Conservation (phyloP, 345 rosid genomes). For the Eucalyptus cladocalyx region DNA sequence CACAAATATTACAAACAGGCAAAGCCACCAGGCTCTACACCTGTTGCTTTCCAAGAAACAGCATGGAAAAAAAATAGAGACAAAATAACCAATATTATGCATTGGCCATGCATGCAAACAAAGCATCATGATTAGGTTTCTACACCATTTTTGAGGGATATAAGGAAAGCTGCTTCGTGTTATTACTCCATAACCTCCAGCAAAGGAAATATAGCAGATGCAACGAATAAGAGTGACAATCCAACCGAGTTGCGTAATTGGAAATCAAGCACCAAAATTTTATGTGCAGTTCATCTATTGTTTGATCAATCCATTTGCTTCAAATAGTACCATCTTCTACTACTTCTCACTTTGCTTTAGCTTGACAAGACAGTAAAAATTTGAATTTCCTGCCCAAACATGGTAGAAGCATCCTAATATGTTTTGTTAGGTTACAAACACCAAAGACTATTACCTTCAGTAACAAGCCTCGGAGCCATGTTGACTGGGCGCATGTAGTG, state of each 20-base stretch:
- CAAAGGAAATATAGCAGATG: background rate
- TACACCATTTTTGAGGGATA: background rate
- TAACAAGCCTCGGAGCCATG: conserved; percentile 76
- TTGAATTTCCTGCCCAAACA: background rate
- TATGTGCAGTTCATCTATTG: background rate
- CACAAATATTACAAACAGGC: background rate
- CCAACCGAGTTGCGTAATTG: background rate
- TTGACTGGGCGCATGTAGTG: conserved; percentile 90
- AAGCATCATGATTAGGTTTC: background rate
- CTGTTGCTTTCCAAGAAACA: background rate
- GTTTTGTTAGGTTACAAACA: background rate
- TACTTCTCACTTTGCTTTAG: background rate
- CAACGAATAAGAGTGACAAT: background rate
- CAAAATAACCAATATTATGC: background rate
- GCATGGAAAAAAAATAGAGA: background rate
- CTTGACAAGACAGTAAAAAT: background rate
- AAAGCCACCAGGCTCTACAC: background rate
- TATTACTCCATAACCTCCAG: background rate
- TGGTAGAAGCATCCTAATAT: background rate
- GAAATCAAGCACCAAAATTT: background rate
- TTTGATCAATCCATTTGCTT: background rate
- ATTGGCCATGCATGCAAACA: background rate
- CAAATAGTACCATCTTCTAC: background rate
- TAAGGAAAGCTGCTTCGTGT: background rate
- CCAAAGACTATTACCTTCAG: conserved; percentile 39